Percentiles rank a stretch among this genome's conserved stretches.
Evolutionary conservation across 2,329 filamentous ascomycete species (phyloP).

Genomic region (Fusarium azukiicola): DNA sequence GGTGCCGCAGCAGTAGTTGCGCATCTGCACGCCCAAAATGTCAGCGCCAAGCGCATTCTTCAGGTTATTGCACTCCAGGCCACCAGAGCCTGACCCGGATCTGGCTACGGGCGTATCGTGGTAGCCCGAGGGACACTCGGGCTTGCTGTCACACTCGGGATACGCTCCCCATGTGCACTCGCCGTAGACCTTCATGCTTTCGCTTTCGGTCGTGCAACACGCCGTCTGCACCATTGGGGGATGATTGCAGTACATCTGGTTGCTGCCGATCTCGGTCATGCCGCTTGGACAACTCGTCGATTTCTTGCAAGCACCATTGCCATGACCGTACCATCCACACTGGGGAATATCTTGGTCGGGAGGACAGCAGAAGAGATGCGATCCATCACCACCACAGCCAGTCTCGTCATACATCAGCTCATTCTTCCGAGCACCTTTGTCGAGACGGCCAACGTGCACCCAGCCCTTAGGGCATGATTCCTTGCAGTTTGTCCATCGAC

Average conservation of each 20-base stretch:
- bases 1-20: slow-evolving; percentile 28
- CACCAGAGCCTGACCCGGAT: slow-evolving; percentile 19
- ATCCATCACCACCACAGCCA: slow-evolving; percentile 26
- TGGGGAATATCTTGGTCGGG: slow-evolving; percentile 19
- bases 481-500: slow-evolving; percentile 34
- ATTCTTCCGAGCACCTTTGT: slow-evolving; percentile 12
- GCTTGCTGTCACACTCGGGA: slow-evolving; percentile 25
- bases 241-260: slow-evolving; percentile 29
- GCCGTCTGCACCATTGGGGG: slow-evolving; percentile 25
- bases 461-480: slow-evolving; percentile 32
- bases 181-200: slow-evolving; percentile 33
- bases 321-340: slow-evolving; percentile 29
- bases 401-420: slow-evolving; percentile 37
- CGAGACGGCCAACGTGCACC: slow-evolving; percentile 21
- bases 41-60: slow-evolving; percentile 7
- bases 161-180: slow-evolving; percentile 32
- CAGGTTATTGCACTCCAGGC: slow-evolving; percentile 16
- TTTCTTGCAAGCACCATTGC: slow-evolving; percentile 22
- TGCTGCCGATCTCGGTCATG: slow-evolving; percentile 28
- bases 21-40: slow-evolving; percentile 19
- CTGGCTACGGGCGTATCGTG: neutral
- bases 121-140: slow-evolving; percentile 18
- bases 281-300: slow-evolving; percentile 3
- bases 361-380: slow-evolving; percentile 34
- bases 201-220: slow-evolving; percentile 27